Evolutionary conservation across 192 early-diverging fungal species (phyloP).

Genomic region (Thamnidium elegans): DNA sequence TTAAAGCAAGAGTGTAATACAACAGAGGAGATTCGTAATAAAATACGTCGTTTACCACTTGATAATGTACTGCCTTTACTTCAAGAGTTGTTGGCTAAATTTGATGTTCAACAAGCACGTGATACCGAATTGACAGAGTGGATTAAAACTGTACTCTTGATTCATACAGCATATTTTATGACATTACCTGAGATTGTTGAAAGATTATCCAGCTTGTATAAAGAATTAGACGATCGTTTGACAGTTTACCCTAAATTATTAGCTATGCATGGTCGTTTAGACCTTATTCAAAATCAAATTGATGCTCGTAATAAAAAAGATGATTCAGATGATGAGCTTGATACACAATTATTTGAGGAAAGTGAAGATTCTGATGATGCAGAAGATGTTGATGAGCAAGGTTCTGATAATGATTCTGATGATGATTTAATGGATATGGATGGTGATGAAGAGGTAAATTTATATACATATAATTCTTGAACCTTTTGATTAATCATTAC

Average conservation of each 20-base stretch:
- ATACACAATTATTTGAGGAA: slow-evolving; percentile 2
- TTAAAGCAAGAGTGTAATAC: neutral
- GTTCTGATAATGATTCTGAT: slow-evolving; percentile 8
- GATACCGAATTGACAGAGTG: slow-evolving; percentile 42
- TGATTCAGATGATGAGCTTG: slow-evolving; percentile 8
- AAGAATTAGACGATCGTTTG: slow-evolving; percentile 46
- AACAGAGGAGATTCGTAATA: slow-evolving; percentile 37
- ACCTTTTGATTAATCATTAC: too few relatives aligned
- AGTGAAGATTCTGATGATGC: neutral
- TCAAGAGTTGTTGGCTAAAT: slow-evolving; percentile 42
- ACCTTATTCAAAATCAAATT: slow-evolving; percentile 50
- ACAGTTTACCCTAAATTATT: slow-evolving; percentile 44
- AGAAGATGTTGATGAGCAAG: slow-evolving; percentile 10
- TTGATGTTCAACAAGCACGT: slow-evolving; percentile 46
- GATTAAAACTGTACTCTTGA: slow-evolving; percentile 47
- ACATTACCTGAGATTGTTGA: slow-evolving; percentile 46
- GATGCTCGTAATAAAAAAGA: slow-evolving; percentile 41
- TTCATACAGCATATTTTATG: slow-evolving; percentile 55
- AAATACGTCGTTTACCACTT: slow-evolving; percentile 46
- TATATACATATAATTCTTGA: too few relatives aligned
- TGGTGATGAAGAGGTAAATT: slow-evolving; percentile 2
- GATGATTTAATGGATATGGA: neutral
- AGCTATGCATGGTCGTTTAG: slow-evolving; percentile 49
- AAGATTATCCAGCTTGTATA: slow-evolving; percentile 50
- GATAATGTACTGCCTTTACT: slow-evolving; percentile 47